A percentile compares a stretch with the other conserved stretches of the same genome.
These are phyloP conservation scores for Pterula multifida DNA, from an alignment of 1,284 basidiomycete genomes.

Conservation along the genomic window DNA sequence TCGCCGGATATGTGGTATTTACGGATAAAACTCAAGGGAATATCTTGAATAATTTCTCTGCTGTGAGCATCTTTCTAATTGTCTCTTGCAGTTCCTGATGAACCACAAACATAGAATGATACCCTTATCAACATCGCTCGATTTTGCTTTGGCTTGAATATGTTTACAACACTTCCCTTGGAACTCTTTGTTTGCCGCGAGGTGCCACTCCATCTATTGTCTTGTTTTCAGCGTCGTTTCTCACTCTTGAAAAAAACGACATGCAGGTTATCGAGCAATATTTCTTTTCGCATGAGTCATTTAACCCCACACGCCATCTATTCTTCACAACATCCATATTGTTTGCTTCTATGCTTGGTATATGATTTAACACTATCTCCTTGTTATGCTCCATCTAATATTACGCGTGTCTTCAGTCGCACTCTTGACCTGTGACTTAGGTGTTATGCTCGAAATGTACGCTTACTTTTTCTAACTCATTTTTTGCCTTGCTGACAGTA, in stretches of 20 bases:
- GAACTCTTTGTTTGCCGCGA: conserved; percentile 93
- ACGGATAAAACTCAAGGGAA: conserved; percentile 92
- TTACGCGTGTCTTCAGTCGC: conserved; percentile 46
- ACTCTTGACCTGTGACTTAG: conserved; percentile 90
- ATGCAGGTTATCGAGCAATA: conserved; percentile 83
- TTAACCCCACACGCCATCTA: conserved; percentile 75
- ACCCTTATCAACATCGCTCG: conserved; percentile 87
- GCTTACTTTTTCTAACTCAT: neutral
- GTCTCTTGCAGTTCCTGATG: neutral
- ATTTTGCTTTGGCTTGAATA: conserved; percentile 94
- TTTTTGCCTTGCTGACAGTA: neutral
- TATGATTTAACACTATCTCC: conserved; percentile 16
- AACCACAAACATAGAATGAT: conserved; percentile 43
- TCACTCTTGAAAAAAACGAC: too few species aligned
- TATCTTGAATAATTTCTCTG: conserved; percentile 85
- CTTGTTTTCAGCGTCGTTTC: conserved; percentile 1
- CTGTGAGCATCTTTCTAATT: conserved; percentile 34
- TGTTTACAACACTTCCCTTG: conserved; percentile 93
- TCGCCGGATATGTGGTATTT: conserved; percentile 90
- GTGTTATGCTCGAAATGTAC: conserved; percentile 87
- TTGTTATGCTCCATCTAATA: conserved; percentile 3
- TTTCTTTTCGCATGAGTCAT: conserved; percentile 80
- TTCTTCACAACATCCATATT: conserved; percentile 86
- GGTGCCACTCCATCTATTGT: conserved; percentile 24
- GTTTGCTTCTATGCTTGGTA: conserved; percentile 74